Base-by-base conservation (phyloP, 257 asterid genomes). In the Thymus quinquecostatus region DNA sequence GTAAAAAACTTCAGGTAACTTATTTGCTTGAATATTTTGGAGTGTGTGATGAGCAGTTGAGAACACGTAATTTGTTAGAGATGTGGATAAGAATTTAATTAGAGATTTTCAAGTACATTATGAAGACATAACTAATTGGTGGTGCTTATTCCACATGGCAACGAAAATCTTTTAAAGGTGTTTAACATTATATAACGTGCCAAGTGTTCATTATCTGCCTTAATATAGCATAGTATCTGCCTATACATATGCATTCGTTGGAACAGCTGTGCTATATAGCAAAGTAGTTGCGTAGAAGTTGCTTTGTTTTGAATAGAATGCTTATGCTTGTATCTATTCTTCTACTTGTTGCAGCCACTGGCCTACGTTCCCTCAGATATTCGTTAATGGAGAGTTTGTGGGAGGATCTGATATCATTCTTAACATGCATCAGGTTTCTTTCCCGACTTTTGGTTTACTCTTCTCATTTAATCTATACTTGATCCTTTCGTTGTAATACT, bases 391-490 rank as follows among this genome's bases (percentile, higher is more conserved):
- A 38, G 97, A 91, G 84, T 94, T 94, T 72, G 56, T 94, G 30
- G 99, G 99, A 68, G 99, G 99, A 76, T 94, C 99, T 49, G 99
- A 94, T 82, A 94, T 94, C 87, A 82, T 94, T 79, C 95, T 94
- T 47, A 87, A 71, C 75, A 89, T 94, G 99, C 99, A 94, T 78
- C 80, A 94, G 99, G 99, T 94, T 64, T 64, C 3, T 13, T 41
- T 56, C 13, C 8, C 54, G 27, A 2, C 53, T 58, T 76, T 36
- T 4, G 32, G 43, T 63, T 32, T 44, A 12, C 57, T 55, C 72
- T 11, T 43, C 51, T 12, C 32, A 2, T 53, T 28, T 38, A 14
- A 51, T 60, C 29, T n/a, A 28, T 41, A 29, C 21, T 21, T 13
- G 29, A 38, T 28, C 43, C 43, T 4, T 65, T 64, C 12, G 62